Evolutionary conservation across 495 filamentous ascomycete genomes (phyloP).

Genomic region (Chaetomium tenue): DNA sequence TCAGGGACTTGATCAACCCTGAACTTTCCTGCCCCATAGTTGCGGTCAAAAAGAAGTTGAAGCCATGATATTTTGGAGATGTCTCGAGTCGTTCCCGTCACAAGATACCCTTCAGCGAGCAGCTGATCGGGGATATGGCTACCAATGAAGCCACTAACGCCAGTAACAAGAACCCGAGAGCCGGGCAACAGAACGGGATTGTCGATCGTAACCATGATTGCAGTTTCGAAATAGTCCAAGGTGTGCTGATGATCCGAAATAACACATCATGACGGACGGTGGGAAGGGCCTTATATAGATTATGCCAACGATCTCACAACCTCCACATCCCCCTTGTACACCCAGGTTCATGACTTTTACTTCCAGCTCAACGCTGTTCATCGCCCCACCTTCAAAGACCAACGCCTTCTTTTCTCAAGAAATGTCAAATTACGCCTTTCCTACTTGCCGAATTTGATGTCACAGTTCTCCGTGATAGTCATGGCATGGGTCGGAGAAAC

Average conservation of each 20-base stretch:
- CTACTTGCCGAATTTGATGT: neutral
- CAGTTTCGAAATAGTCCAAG: neutral
- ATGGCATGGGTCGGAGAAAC: neutral
- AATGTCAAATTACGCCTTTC: neutral
- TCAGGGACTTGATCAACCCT: conserved; percentile 42
- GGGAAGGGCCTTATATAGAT: neutral
- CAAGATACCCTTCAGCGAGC: conserved; percentile 47
- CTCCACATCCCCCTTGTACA: neutral
- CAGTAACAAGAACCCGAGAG: conserved; percentile 47
- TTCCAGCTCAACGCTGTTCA: neutral
- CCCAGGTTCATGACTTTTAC: neutral
- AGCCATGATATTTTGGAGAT: conserved; percentile 46
- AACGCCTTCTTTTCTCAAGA: neutral
- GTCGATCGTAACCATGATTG: neutral
- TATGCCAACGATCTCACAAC: neutral
- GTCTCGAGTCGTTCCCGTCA: conserved; percentile 52
- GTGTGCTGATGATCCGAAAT: neutral
- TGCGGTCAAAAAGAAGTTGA: conserved; percentile 38
- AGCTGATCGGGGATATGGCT: conserved; percentile 51
- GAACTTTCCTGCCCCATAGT: conserved; percentile 43
- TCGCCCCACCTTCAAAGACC: neutral
- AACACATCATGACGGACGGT: neutral
- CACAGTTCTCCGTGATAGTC: neutral
- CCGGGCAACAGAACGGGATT: neutral
- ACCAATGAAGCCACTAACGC: conserved; percentile 53